A percentile compares a stretch with the other conserved stretches of the same genome.
phyloP scores from a whole-genome alignment of 129 eudicot genomes.

The Centella asiatica region DNA sequence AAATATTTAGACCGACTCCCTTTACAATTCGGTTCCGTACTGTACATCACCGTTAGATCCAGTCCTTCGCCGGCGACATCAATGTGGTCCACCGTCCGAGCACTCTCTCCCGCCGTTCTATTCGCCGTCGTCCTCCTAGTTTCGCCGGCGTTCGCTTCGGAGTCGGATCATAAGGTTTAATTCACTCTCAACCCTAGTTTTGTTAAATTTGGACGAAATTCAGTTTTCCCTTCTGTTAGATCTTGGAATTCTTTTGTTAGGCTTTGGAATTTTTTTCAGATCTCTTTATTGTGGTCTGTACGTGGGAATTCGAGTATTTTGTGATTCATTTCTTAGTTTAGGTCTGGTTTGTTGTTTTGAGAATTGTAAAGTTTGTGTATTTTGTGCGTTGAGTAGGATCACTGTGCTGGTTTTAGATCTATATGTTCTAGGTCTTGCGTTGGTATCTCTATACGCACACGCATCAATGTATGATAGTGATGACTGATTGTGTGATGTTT shows the following conservation, averaged over 20 bases:
- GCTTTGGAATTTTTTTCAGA: constrained; percentile 10
- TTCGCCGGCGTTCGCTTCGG: constrained; percentile 62
- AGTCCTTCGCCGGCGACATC: constrained; percentile 45
- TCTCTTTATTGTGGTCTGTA: constrained; percentile 14
- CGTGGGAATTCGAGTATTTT: neutral
- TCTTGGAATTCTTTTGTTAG: constrained; percentile 5
- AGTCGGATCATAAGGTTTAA: constrained; percentile 71
- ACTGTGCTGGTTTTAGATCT: neutral
- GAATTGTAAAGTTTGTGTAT: neutral
- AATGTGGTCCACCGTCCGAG: constrained; percentile 61
- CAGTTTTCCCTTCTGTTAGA: constrained; percentile 6
- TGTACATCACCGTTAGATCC: constrained; percentile 26
- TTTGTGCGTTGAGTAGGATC: neutral
- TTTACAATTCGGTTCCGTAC: neutral
- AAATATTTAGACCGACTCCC: neutral
- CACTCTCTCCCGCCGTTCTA: constrained; percentile 21
- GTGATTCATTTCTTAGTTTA: neutral
- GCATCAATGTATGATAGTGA: too few relatives aligned
- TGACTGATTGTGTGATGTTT: too few relatives aligned
- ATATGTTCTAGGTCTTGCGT: neutral
- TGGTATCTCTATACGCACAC: too few relatives aligned
- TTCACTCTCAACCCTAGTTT: constrained; percentile 9
- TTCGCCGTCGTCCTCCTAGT: constrained; percentile 22
- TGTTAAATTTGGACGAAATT: neutral
- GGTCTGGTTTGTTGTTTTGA: constrained; percentile 11